phyloP scores from a whole-genome alignment of 2,329 filamentous ascomycete genomes.

The Ophiobolus disseminans region DNA sequence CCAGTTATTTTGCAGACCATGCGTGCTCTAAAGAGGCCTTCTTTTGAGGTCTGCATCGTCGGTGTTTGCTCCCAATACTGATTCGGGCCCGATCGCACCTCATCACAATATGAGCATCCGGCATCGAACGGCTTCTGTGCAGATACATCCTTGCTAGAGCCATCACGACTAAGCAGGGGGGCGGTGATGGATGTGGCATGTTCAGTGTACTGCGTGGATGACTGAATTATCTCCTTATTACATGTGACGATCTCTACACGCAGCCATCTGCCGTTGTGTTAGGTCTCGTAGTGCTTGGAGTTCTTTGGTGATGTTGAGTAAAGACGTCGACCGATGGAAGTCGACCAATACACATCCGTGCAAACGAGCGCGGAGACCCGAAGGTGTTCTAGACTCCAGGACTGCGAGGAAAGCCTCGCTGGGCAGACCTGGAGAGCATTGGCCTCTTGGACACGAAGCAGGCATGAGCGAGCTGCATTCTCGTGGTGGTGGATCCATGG shows the following conservation, averaged over 20 bases:
- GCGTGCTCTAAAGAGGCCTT: not conserved
- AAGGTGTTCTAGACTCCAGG: not conserved
- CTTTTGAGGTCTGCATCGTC: not conserved
- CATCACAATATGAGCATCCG: slow-evolving; percentile 8
- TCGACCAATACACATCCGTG: not conserved
- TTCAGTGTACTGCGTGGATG: not conserved
- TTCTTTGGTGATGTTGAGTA: not conserved
- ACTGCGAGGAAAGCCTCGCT: not conserved
- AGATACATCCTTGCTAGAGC: not conserved
- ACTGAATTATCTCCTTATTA: not conserved
- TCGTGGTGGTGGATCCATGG: slow-evolving; percentile 3
- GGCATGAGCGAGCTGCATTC: slow-evolving; percentile 1
- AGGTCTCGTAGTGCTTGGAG: no score
- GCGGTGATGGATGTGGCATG: slow-evolving; percentile 8
- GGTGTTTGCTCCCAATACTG: not conserved
- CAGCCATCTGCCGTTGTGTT: not conserved
- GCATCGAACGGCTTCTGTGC: slow-evolving; percentile 3
- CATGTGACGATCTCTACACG: not conserved
- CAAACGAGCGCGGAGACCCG: not conserved
- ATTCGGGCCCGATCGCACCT: slow-evolving; percentile 11
- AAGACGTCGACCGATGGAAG: not conserved
- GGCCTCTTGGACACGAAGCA: not conserved
- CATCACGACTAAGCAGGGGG: slow-evolving; percentile 5
- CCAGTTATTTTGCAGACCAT: slow-evolving; percentile 1
- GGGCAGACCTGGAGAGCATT: not conserved